A percentile compares a stretch with the other conserved stretches of the same genome.
phyloP scores from a whole-genome alignment of 768 basidiomycete genomes.

The Mrakia blollopis region DNA sequence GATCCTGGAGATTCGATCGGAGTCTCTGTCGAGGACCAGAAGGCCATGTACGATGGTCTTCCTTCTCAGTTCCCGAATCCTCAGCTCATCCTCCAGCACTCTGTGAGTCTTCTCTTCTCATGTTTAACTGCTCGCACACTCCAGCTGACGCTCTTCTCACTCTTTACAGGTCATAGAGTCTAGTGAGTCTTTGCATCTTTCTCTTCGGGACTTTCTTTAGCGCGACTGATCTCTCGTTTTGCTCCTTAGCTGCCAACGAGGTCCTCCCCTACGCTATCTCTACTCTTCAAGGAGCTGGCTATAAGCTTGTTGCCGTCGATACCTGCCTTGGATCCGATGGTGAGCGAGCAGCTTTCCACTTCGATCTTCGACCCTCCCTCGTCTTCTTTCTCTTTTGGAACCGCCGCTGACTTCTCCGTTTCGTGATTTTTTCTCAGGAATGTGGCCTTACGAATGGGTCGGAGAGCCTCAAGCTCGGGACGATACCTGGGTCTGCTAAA shows the following conservation, averaged over 20 bases:
- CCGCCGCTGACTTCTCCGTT: not conserved
- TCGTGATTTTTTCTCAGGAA: conserved; percentile 32
- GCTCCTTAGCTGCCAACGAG: conserved; percentile 33
- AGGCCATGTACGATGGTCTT: conserved; percentile 36
- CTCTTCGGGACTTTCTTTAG: not conserved
- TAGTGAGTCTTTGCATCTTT: not conserved
- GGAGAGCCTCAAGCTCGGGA: conserved; percentile 39
- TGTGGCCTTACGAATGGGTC: conserved; percentile 42
- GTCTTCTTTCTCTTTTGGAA: not conserved
- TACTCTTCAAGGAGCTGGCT: conserved; percentile 36
- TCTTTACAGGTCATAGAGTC: not conserved
- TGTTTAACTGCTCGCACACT: no score
- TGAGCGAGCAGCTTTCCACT: no score
- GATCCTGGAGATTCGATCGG: conserved; percentile 36
- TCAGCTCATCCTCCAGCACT: conserved; percentile 39
- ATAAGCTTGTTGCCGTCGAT: conserved; percentile 43
- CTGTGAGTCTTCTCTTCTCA: conserved; percentile 13
- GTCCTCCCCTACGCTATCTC: conserved; percentile 39
- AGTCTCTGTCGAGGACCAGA: conserved; percentile 34
- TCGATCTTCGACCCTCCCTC: not conserved
- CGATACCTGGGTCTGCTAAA: conserved; percentile 40
- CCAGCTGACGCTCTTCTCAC: not conserved
- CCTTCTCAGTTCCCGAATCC: conserved; percentile 35
- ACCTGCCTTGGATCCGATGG: conserved; percentile 39
- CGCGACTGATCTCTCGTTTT: not conserved